Evolutionary conservation across 2,329 filamentous ascomycete species (phyloP), one percentile per base, ranked within the genome.

Genomic region (Hypoxylon sp.): DNA sequence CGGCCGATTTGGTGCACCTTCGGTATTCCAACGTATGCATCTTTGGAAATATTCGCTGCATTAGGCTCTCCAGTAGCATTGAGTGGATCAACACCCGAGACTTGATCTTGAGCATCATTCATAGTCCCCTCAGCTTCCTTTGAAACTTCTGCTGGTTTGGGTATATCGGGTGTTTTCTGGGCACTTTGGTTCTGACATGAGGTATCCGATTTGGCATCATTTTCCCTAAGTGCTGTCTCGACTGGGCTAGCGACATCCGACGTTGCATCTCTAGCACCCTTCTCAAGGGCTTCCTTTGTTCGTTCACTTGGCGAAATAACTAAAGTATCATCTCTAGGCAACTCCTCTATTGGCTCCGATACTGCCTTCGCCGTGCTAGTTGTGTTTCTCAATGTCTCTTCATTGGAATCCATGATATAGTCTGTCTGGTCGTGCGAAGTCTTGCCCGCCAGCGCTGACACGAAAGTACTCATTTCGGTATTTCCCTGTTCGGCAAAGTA

Each of bases 381-480:
- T 10, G 42, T 6, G 13, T 44, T 59, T 48, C 53, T 48, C 14
- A 46, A 26, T 14, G 53, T 57, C 31, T 31, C 57, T 42, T 57
- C 29, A 13, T 35, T 52, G 2, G 71, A 62, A 17, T 71, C 54
- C 13, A 24, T 14, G 10, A 50, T 55, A 14, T 66, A 39, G 5
- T 60, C 53, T 17, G 55, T 29, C 19, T 66, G 57, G 14, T 63
- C 52, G n/a, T 65, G 55, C 19, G 62, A 22, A 17, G 58, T 35
- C 9, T 69, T 61, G 33, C 70, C 70, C 5, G 70, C 19, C 8
- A 78, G 67, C 10, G 74, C 73, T 26, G 69, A 70, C 42, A 77
- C 63, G 22, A 78, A 79, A 29, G 59, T 58, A 47, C 74, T 75
- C 76, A 79, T 78, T 64, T 78, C 78, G 5, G 67, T 66, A 31